A percentile compares a stretch with the other conserved stretches of the same genome.
phyloP scores from a whole-genome alignment of 768 basidiomycete genomes.

The Boletus subparvulus region DNA sequence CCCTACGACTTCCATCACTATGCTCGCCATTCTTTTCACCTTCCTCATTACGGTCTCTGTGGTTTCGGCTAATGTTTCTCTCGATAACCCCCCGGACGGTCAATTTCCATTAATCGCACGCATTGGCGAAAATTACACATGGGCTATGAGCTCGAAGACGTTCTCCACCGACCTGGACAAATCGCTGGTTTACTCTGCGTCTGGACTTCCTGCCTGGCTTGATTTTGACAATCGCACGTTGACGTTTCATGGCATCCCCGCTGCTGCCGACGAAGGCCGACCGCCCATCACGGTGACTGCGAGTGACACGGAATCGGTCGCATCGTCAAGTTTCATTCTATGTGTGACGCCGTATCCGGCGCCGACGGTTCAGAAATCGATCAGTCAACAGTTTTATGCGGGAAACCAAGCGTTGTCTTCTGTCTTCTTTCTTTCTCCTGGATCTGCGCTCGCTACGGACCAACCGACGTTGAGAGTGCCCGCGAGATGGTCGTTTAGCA shows the following conservation, averaged over 20 bases:
- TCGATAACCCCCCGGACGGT: slow-evolving; percentile 59
- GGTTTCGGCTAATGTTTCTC: slow-evolving; percentile 45
- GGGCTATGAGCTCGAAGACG: slow-evolving; percentile 65
- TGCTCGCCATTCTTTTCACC: slow-evolving; percentile 61
- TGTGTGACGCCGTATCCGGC: slow-evolving; percentile 54
- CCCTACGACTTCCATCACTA: slow-evolving; percentile 57
- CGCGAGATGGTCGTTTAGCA: slow-evolving; percentile 83
- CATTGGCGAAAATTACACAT: slow-evolving; percentile 59
- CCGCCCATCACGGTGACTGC: slow-evolving; percentile 64
- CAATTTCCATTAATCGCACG: slow-evolving; percentile 84
- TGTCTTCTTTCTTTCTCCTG: slow-evolving; percentile 61
- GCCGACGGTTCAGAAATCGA: slow-evolving; percentile 53
- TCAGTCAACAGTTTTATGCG: slow-evolving; percentile 58
- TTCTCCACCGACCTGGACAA: slow-evolving; percentile 52
- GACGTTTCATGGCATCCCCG: slow-evolving; percentile 72
- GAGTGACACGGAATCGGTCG: slow-evolving; percentile 48
- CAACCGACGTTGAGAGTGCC: slow-evolving; percentile 71
- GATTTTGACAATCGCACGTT: slow-evolving; percentile 59
- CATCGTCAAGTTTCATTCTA: slow-evolving; percentile 53
- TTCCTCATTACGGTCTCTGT: slow-evolving; percentile 41
- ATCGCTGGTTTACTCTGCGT: slow-evolving; percentile 51
- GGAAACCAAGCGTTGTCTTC: slow-evolving; percentile 71
- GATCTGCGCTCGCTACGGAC: slow-evolving; percentile 52
- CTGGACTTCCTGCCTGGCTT: slow-evolving; percentile 72
- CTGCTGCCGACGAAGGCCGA: slow-evolving; percentile 59